These are phyloP conservation scores for Daldinia sp. DNA, from an alignment of 2,329 filamentous ascomycete species.

Conservation along the genomic window DNA sequence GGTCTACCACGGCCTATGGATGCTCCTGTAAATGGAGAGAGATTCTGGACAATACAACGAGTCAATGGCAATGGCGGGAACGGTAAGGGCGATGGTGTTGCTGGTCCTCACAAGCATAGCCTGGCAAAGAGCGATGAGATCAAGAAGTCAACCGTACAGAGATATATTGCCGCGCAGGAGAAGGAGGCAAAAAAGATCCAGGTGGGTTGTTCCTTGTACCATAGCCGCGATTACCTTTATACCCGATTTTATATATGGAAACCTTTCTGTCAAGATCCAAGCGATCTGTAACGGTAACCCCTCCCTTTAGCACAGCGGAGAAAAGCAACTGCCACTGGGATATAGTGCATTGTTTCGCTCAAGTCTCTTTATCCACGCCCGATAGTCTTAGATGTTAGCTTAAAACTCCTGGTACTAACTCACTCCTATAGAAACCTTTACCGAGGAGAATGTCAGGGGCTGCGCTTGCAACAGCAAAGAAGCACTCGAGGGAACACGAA, in stretches of 20 bases:
- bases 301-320: slow-evolving; percentile 16
- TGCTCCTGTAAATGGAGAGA: slow-evolving; percentile 58
- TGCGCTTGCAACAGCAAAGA: slow-evolving; percentile 76
- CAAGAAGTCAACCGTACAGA: slow-evolving; percentile 82
- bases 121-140: slow-evolving; percentile 81
- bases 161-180: slow-evolving; percentile 72
- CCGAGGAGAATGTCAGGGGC: slow-evolving; percentile 78
- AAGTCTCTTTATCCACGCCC: slow-evolving; percentile 1
- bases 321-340: slow-evolving; percentile 4
- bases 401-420: slow-evolving; percentile 20
- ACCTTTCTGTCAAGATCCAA: slow-evolving; percentile 24
- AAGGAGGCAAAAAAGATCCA: slow-evolving; percentile 72
- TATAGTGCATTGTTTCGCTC: slow-evolving; percentile 5
- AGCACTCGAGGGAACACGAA: slow-evolving; percentile 75
- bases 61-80: slow-evolving; percentile 83
- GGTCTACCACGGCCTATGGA: slow-evolving; percentile 54
- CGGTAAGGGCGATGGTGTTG: slow-evolving; percentile 76
- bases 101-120: slow-evolving; percentile 79
- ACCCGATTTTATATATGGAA: slow-evolving; percentile 33
- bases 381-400: slow-evolving; percentile 7
- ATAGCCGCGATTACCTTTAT: slow-evolving; percentile 27
- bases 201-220: slow-evolving; percentile 56
- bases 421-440: slow-evolving; percentile 72
- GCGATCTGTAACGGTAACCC: slow-evolving; percentile 15
- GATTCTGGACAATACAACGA: slow-evolving; percentile 80